Percentiles rank a stretch among this genome's conserved stretches.
These are phyloP conservation scores for Biscutella laevigata DNA, from an alignment of 441 rosid species.

Conservation along the genomic window DNA sequence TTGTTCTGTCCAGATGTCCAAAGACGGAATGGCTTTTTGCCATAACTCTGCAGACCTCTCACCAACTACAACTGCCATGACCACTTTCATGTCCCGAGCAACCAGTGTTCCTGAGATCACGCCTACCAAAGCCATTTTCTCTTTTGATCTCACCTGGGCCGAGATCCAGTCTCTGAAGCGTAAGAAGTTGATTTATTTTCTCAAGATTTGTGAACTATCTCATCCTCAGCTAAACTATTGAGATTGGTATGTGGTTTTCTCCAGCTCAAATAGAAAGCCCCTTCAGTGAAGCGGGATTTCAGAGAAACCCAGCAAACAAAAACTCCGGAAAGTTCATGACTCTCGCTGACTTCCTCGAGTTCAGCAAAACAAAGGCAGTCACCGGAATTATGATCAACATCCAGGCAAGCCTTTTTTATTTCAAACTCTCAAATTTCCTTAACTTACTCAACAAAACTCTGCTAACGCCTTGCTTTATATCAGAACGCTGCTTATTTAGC, in stretches of 20 bases:
- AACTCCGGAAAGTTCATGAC: conserved; percentile 52
- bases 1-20: conserved; percentile 79
- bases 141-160: conserved; percentile 84
- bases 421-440: background rate
- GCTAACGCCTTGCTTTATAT: background rate
- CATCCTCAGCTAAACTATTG: background rate
- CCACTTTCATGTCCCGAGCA: conserved; percentile 47
- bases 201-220: background rate
- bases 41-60: conserved; percentile 51
- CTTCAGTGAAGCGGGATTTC: conserved; percentile 23
- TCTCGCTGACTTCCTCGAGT: conserved; percentile 48
- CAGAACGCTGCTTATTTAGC: conserved; percentile 90
- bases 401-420: conserved; percentile 37
- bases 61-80: conserved; percentile 46
- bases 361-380: conserved; percentile 64
- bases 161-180: conserved; percentile 77
- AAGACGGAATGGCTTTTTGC: conserved; percentile 81
- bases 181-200: conserved; percentile 18
- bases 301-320: conserved; percentile 58
- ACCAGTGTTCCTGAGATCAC: conserved; percentile 55
- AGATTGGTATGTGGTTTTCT: conserved; percentile 6
- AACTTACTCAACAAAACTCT: background rate
- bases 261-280: conserved; percentile 73
- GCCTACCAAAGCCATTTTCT: conserved; percentile 50
- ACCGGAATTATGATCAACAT: conserved; percentile 66